Base-by-base conservation (phyloP, 306 rosid genomes). In the Myrica gale region DNA sequence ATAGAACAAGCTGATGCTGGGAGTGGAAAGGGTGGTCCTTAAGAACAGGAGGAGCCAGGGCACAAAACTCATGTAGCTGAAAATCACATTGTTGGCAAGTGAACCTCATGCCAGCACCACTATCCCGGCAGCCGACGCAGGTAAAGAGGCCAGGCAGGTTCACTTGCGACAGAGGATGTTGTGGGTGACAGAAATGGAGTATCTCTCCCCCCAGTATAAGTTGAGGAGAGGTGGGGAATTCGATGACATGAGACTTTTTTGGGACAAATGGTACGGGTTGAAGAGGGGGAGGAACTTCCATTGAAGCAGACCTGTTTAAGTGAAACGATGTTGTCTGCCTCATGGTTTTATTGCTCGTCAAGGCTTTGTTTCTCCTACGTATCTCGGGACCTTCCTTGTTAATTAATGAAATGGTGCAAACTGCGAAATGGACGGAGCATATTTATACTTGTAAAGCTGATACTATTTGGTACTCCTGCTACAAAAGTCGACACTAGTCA, bases 51-150 rank as follows among this genome's bases (percentile, higher is more conserved):
- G 96, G 96, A 81, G 98, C 91, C 56, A 87, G 76, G 53, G 95
- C 96, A 76, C 98, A 94, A 80, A 94, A 94, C 21, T 86, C 89
- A 78, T 94, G 98, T 0, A 94, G 84, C 79, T 91, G 96, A 81
- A 83, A 91, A 50, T 91, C 79, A 73, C 98, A 94, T 68, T 74
- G 86, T 48, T 74, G 92, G 72, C 98, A 94, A 21, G 58, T 79
- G 69, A 84, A 91, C 75, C 97, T 85, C 80, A 86, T 87, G 12
- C 98, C 97, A 1, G 96, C 88, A 0, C 98, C 98, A 75, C 72
- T 51, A 67, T 94, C 98, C 66, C 84, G 90, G 75, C 98, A 94
- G 1, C 94, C 97, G 1, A 77, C 72, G 79, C 98, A 94, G 11
- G 84, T 89, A 56, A 88, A 94, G 37, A 81, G 84, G 75, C 90